Base-by-base conservation (phyloP, 441 rosid genomes). In the Gossypium trilobum region DNA sequence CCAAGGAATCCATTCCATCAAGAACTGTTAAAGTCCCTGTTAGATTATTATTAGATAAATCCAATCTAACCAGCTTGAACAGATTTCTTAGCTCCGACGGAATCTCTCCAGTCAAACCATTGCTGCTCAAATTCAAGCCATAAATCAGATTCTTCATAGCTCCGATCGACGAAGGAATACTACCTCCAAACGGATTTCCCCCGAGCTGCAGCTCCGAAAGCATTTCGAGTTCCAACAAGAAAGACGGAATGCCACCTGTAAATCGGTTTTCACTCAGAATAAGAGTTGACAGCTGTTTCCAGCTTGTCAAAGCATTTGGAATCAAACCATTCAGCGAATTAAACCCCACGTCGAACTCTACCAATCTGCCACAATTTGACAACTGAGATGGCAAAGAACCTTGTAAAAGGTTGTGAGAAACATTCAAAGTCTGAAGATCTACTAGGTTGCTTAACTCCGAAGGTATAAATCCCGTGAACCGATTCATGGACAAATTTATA, bases 311-410 rank as follows among this genome's bases (percentile, higher is more conserved):
- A 64, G 68, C 81, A 16, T 71, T 71, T 0, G 92, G 92, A 77
- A 88, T 51, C 0, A 88, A 83, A 77, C 92, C 88, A 29, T 80
- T 89, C 76, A 93, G 61, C 11, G 69, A 80, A 83, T 91, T 93
- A 80, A 84, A 87, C 2, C 89, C 87, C 11, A 80, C 87, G 73
- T 91, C 95, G 48, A 91, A 87, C 33, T 6, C 68, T 44, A 76
- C 78, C 2, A 93, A 31, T 25, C 58, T 77, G 64, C 57, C 20
- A 31, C 91, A 93, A 17, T 71, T 74, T 13, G 95, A 85, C 16
- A 93, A 80, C 81, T 86, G 81, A 78, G 85, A 31, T 2, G 97
- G 95, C 72, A 91, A 73, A 75, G 87, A 56, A 64, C 94, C 95
- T 72, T 78, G 80, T 29, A 93, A 71, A 54, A 75, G 71, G 79